Base-by-base conservation (phyloP, 495 filamentous ascomycete species). In the Penicillium alfredii region DNA sequence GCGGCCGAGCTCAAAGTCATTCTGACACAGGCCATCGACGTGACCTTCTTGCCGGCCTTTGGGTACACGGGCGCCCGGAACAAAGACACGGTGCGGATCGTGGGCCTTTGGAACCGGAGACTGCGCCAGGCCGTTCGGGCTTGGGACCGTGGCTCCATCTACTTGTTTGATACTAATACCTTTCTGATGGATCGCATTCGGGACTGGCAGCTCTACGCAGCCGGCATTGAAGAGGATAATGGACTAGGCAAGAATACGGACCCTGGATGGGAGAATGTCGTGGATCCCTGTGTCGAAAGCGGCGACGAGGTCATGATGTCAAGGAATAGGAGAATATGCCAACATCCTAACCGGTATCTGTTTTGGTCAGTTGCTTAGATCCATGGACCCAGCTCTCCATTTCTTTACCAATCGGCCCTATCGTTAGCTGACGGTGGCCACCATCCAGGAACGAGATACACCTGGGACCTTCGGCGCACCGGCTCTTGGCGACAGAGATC, bases 351-450 rank as follows among this genome's bases (percentile, higher is more conserved):
- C 6, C 68, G 60, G 34, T 75, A 65, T 51, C 58, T 75, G 19
- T 74, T 76, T 52, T 73, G 71, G 73, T 74, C 56, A 58, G 62
- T 47, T 4, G 23, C 3, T n/a, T n/a, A n/a, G n/a, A n/a, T n/a
- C n/a, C n/a, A n/a, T n/a, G n/a, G n/a, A n/a, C n/a, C n/a, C n/a
- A n/a, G n/a, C n/a, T n/a, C 23, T 8, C 2, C 23, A 8, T 20
- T 21, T 27, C 8, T 19, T 12, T 33, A 32, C 22, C 15, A 26
- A 26, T 22, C 33, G 1, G 21, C 21, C 12, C 14, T 18, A 39
- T 37, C 21, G 15, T 32, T 25, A 25, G 18, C 40, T 50, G 31
- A 30, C 33, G 28, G 27, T 9, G 12, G 22, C 36, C n/a, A 20
- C 40, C 1, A 14, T 4, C 14, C 53, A 76, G 73, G 72, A 64